Evolutionary conservation across 164 flowering plant genomes (phyloP).

Genomic region (Berberis vulgaris): DNA sequence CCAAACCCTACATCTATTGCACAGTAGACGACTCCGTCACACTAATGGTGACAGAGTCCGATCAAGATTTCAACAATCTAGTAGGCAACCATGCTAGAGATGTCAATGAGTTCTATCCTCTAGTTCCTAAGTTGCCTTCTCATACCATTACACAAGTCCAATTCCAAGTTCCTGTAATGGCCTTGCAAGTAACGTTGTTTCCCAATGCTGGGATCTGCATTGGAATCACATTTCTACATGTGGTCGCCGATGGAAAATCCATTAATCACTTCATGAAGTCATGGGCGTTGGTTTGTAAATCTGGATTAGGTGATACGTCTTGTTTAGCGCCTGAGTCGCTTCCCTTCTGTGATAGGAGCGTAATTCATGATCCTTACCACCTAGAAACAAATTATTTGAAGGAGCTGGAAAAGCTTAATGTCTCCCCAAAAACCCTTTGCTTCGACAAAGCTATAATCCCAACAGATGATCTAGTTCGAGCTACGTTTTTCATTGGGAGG

Average conservation of each 20-base stretch:
- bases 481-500: not conserved
- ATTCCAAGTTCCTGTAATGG: not conserved
- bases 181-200: constrained; percentile 1
- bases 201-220: not conserved
- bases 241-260: not conserved
- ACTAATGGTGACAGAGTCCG: not conserved
- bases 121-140: not conserved
- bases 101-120: not conserved
- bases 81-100: not conserved
- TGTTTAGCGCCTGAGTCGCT: not conserved
- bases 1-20: not conserved
- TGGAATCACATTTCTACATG: not conserved
- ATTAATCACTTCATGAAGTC: not conserved
- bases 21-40: not conserved
- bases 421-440: not conserved
- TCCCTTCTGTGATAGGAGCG: not conserved
- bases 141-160: not conserved
- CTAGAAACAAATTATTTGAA: not conserved
- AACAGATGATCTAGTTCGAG: not conserved
- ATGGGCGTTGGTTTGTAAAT: constrained; percentile 1
- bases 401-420: not conserved
- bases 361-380: not conserved
- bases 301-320: not conserved
- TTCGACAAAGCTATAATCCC: not conserved
- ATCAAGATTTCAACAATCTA: not conserved